phyloP scores from a whole-genome alignment of 1,284 basidiomycete genomes.

The Cryptococcus sp. region DNA sequence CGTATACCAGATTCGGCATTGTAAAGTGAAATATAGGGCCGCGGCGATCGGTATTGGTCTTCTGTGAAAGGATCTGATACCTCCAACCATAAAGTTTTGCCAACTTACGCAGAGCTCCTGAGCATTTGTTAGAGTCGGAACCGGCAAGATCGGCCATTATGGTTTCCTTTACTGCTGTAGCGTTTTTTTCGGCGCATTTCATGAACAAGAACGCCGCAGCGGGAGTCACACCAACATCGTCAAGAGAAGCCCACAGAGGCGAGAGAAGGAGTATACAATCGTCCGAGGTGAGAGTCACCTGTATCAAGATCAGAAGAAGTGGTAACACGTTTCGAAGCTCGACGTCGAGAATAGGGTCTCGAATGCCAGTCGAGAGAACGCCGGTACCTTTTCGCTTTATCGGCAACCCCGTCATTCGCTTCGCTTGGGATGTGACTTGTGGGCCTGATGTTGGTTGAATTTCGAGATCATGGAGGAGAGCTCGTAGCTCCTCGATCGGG shows the following conservation, averaged over 20 bases:
- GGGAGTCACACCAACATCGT: constrained; percentile 2
- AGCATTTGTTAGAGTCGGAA: constrained; percentile 8
- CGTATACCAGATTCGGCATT: constrained; percentile 30
- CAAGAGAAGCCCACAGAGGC: constrained; percentile 21
- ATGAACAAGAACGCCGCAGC: constrained; percentile 29
- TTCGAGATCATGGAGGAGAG: not conserved
- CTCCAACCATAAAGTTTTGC: constrained; percentile 33
- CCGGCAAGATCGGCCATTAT: not conserved
- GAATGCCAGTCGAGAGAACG: not conserved
- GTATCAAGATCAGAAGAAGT: constrained; percentile 24
- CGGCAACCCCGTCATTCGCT: not conserved
- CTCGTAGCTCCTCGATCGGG: not conserved
- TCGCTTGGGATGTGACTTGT: not conserved
- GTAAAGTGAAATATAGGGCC: constrained; percentile 37
- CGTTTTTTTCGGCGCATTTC: constrained; percentile 36
- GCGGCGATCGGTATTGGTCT: constrained; percentile 26
- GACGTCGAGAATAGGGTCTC: not conserved
- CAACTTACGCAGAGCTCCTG: constrained; percentile 23
- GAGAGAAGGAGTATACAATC: constrained; percentile 32
- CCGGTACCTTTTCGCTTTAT: not conserved
- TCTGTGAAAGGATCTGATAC: constrained; percentile 31
- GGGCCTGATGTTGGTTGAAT: not conserved
- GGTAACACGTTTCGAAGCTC: constrained; percentile 1
- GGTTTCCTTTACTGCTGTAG: constrained; percentile 10
- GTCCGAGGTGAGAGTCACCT: constrained; percentile 23